Base-by-base conservation (phyloP, 768 basidiomycete genomes). In the Gymnopilus junonius region DNA sequence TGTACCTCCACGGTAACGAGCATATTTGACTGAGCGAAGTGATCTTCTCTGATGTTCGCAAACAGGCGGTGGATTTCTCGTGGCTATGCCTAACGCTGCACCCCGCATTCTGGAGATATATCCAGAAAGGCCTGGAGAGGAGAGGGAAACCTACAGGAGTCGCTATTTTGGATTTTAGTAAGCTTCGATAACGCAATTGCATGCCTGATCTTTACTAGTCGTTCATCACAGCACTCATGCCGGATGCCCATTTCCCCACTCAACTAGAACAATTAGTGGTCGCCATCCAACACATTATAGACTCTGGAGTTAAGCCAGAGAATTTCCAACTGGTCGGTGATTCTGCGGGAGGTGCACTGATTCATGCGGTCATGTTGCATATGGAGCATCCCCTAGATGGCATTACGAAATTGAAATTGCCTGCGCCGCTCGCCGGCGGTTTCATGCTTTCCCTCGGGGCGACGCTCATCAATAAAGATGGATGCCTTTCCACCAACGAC, bases 381-480 rank as follows among this genome's bases (percentile, higher is more conserved):
- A 65, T 77, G 27, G 67, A 79, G 2, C 79, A 79, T 46, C 79
- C 81, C 2, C 58, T 76, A 7, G 58, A 69, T 2, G 65, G 58
- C 25, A 58, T 79, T 10, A 72, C 74, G 2, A 65, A 61, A 25
- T 34, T 78, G 15, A 50, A 62, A 4, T 65, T 75, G 17, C 35
- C 65, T 8, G 46, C 58, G 6, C 69, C 73, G 12, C 55, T 81
- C 25, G 67, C 72, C 25, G 75, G 76, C 4, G 71, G 70, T 4
- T 75, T 70, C 59, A 69, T 79, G 57, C 75, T 81, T 66, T 82
- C 80, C 8, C 79, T 79, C 15, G 81, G 80, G 80, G 68, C 72
- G 8, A 65, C 63, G 45, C 68, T 79, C 65, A 31, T 70, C 65
- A 51, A 70, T 67, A 42, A 69, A 62, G 40, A 67, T 43, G n/a